A percentile compares a stretch with the other conserved stretches of the same genome.
phyloP scores from a whole-genome alignment of 768 basidiomycete species.

The Phaeolepiota aurea region DNA sequence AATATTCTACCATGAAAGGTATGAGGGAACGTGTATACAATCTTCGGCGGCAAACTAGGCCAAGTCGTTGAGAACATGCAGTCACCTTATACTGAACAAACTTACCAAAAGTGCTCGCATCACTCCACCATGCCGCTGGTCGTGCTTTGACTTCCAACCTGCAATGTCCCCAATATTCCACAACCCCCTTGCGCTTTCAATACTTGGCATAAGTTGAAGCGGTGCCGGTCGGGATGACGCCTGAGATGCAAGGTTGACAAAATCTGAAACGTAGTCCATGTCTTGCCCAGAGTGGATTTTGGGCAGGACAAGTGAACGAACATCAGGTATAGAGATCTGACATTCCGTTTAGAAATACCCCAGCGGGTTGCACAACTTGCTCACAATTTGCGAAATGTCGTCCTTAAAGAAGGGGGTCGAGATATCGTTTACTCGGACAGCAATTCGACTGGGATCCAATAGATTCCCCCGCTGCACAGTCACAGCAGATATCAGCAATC shows the following conservation, averaged over 20 bases:
- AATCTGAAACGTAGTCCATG: conserved; percentile 50
- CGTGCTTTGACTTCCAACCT: conserved; percentile 48
- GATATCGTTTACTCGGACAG: conserved; percentile 64
- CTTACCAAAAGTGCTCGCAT: conserved; percentile 63
- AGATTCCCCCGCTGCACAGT: conserved; percentile 19
- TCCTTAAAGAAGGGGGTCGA: conserved; percentile 57
- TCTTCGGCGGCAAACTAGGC: conserved; percentile 93
- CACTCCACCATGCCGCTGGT: conserved; percentile 37
- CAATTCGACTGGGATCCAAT: conserved; percentile 43
- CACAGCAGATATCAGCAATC: neutral
- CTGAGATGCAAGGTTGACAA: conserved; percentile 26
- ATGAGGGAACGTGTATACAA: conserved; percentile 37
- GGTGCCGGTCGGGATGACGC: conserved; percentile 18
- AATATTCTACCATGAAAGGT: conserved; percentile 2
- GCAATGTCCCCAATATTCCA: conserved; percentile 67
- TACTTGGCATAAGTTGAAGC: conserved; percentile 65
- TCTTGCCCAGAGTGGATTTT: conserved; percentile 72
- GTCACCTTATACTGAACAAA: conserved; percentile 8
- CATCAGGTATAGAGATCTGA: conserved; percentile 24
- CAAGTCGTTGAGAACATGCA: neutral
- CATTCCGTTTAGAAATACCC: neutral
- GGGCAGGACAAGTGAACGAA: conserved; percentile 72
- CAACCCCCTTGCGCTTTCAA: conserved; percentile 76
- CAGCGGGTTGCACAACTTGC: neutral
- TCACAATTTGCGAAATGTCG: conserved; percentile 57